Conservation (phyloP, 2,329 filamentous ascomycete species). For the Xylaria polymorpha region DNA sequence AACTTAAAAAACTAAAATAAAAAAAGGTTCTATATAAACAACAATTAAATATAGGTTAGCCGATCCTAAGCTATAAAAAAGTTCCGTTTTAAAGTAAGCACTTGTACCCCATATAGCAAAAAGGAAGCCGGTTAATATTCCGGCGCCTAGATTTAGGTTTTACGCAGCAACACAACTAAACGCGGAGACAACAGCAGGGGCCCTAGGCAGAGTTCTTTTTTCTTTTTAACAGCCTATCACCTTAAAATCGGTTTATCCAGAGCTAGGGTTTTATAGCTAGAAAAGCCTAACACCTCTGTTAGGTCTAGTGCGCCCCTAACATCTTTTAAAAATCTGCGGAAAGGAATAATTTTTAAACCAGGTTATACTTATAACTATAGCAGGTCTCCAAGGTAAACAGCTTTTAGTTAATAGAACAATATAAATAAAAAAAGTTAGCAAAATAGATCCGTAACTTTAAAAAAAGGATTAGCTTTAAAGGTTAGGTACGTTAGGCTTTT, state of each 20-base stretch:
- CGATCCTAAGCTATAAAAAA: conserved; percentile 24
- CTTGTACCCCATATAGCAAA: conserved; percentile 13
- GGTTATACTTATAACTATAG: conserved; percentile 6
- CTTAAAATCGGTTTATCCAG: conserved; percentile 17
- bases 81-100: conserved; percentile 20
- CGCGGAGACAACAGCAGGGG: not conserved
- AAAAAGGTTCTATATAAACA: conserved; percentile 20
- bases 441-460: conserved; percentile 22
- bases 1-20: conserved; percentile 50
- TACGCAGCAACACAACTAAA: conserved; percentile 16
- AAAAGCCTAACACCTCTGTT: conserved; percentile 22
- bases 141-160: conserved; percentile 21
- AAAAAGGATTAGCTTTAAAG: conserved; percentile 20
- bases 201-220: conserved; percentile 17
- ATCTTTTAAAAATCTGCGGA: conserved; percentile 20
- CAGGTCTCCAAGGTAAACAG: conserved; percentile 13
- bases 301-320: conserved; percentile 2
- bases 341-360: conserved; percentile 28
- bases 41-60: conserved; percentile 11
- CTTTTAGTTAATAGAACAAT: conserved; percentile 24
- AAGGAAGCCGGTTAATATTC: conserved; percentile 27
- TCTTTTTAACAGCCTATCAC: conserved; percentile 24
- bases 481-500: conserved; percentile 10
- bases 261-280: conserved; percentile 20
- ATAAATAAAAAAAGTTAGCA: conserved; percentile 17